These are phyloP conservation scores for Penicillium glabrum DNA, from an alignment of 2,329 filamentous ascomycete genomes.

Conservation along the genomic window DNA sequence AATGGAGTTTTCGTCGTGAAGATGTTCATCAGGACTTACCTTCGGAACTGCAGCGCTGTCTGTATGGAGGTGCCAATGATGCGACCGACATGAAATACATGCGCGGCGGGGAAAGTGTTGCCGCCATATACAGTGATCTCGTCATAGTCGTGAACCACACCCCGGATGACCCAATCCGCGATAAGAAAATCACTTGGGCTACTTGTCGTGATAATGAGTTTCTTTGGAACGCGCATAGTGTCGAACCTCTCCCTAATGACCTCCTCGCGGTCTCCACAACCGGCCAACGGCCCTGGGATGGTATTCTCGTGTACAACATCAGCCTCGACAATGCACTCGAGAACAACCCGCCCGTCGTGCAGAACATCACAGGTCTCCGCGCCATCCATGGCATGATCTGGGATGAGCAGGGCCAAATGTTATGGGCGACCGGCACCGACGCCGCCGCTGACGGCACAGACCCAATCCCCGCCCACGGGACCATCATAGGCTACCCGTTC, in stretches of 20 bases:
- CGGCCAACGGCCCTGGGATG: constrained; percentile 23
- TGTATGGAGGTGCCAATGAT: constrained; percentile 22
- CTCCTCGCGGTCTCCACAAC: constrained; percentile 23
- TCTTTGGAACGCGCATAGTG: constrained; percentile 22
- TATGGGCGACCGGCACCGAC: constrained; percentile 25
- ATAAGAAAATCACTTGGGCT: constrained; percentile 26
- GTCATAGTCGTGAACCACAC: constrained; percentile 24
- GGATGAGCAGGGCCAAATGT: constrained; percentile 24
- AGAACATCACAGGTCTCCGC: constrained; percentile 23
- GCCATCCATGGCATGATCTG: constrained; percentile 27
- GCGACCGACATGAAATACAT: constrained; percentile 28
- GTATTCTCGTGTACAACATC: constrained; percentile 24
- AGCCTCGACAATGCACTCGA: constrained; percentile 18
- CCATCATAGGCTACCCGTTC: constrained; percentile 23
- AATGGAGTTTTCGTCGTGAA: constrained; percentile 21
- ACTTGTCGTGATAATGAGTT: constrained; percentile 20
- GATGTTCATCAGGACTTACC: constrained; percentile 22
- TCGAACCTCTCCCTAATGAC: constrained; percentile 22
- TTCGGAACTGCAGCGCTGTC: constrained; percentile 11
- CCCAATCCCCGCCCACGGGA: constrained; percentile 17
- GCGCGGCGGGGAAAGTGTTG: constrained; percentile 19
- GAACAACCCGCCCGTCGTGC: constrained; percentile 21
- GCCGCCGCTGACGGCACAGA: constrained; percentile 26
- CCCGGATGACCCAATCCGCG: constrained; percentile 19
- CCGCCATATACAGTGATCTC: constrained; percentile 23